Evolutionary conservation across 805 yeast species (phyloP).

Genomic region (Starmera pachycereana): DNA sequence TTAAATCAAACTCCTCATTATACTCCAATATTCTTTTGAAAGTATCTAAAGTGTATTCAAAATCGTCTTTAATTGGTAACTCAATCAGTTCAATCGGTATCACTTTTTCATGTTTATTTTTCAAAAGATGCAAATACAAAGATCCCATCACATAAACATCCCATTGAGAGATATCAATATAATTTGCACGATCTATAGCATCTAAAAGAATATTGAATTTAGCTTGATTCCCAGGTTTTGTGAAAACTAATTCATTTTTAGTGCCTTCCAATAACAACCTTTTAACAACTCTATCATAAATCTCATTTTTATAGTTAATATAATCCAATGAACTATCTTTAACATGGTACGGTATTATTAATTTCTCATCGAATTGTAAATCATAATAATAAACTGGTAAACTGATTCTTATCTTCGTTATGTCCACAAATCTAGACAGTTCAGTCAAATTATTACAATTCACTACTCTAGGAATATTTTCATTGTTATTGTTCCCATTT

Average conservation of each 20-base stretch:
- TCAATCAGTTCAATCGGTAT: conserved; percentile 38
- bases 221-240: conserved; percentile 45
- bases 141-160: conserved; percentile 38
- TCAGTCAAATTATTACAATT: conserved; percentile 26
- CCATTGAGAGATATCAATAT: conserved; percentile 56
- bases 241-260: conserved; percentile 37
- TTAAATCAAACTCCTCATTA: conserved; percentile 22
- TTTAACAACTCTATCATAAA: conserved; percentile 41
- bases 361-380: conserved; percentile 36
- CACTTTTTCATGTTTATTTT: conserved; percentile 43
- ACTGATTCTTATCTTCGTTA: conserved; percentile 67
- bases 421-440: conserved; percentile 41
- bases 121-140: conserved; percentile 33
- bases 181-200: conserved; percentile 44
- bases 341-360: conserved; percentile 34
- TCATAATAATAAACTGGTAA: conserved; percentile 67
- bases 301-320: conserved; percentile 25
- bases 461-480: conserved; percentile 11
- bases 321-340: conserved; percentile 20
- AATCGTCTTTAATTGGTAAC: conserved; percentile 44
- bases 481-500: conserved; percentile 7
- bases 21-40: conserved; percentile 25
- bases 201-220: conserved; percentile 32
- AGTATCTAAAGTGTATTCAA: conserved; percentile 29
- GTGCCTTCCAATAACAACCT: conserved; percentile 31